phyloP scores from a whole-genome alignment of 306 rosid species.

The Rubus parviflorus region DNA sequence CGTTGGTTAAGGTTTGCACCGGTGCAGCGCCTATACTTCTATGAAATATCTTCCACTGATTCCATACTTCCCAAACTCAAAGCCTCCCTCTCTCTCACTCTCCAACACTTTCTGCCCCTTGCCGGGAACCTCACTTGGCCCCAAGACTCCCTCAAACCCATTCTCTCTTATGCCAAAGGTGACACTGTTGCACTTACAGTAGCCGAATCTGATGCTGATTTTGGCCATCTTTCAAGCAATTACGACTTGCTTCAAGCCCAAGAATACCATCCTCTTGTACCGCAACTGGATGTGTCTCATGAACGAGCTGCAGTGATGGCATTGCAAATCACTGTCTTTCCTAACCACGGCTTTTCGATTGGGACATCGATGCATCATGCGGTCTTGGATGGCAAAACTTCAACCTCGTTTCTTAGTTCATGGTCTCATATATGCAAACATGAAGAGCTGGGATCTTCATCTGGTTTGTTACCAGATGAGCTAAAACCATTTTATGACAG shows the following conservation, averaged over 20 bases:
- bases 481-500: slow-evolving; percentile 15
- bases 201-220: slow-evolving; percentile 45
- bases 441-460: neutral
- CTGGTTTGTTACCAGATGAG: neutral
- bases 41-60: slow-evolving; percentile 21
- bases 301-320: slow-evolving; percentile 35
- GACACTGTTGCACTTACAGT: slow-evolving; percentile 44
- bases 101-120: slow-evolving; percentile 48
- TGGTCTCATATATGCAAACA: slow-evolving; percentile 25
- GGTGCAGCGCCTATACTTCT: slow-evolving; percentile 37
- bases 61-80: slow-evolving; percentile 46
- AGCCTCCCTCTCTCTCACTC: slow-evolving; percentile 56
- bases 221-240: slow-evolving; percentile 19
- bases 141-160: slow-evolving; percentile 36
- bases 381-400: slow-evolving; percentile 42
- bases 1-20: slow-evolving; percentile 51
- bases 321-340: slow-evolving; percentile 45
- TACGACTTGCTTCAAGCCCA: slow-evolving; percentile 22
- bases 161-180: slow-evolving; percentile 33
- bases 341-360: slow-evolving; percentile 42
- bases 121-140: slow-evolving; percentile 35
- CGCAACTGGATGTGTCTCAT: slow-evolving; percentile 23
- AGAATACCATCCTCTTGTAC: slow-evolving; percentile 33
- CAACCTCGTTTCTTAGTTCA: slow-evolving; percentile 30
- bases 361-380: slow-evolving; percentile 50